Evolutionary conservation across 257 asterid genomes (phyloP), one percentile per base, ranked within the genome.

Genomic region (Scutellaria minor): DNA sequence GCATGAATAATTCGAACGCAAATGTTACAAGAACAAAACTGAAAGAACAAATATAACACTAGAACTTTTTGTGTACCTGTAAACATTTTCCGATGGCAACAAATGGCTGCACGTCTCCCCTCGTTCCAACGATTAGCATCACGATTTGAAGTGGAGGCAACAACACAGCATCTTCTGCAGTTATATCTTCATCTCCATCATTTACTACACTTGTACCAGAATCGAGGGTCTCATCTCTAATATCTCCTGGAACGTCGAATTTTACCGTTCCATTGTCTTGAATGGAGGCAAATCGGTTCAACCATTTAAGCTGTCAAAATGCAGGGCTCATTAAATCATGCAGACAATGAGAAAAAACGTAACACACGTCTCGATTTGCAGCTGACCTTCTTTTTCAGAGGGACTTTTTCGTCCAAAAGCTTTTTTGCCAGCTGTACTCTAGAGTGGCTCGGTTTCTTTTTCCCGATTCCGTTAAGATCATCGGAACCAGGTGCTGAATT

Each of bases 71-170:
- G 46, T 45, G 44, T 71, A 92, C 96, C 92, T 92, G 96, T 75
- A 92, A 80, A 62, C 86, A 81, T 79, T 90, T 90, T 48, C 98
- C 98, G 55, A 90, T 92, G 53, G 96, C 96, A 65, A 89, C 77
- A 84, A 92, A 89, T 35, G 98, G 98, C 72, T 92, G 96, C 45
- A 92, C 98, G 70, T 92, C 98, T 69, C 96, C 98, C 69, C 98
- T 81, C 20, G 98, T 89, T 69, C 98, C 98, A 64, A 92, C 98
- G 56, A 92, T 92, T 73, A 92, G 89, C 90, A 92, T 85, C 77
- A 88, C 94, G 66, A 89, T 92, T 76, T 92, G 92, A 77, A 92
- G 81, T 5, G 96, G 96, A 57, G 86, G 96, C 74, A 88, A 62
- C 37, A 76, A 80, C 35, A 15, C 70, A 68, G 74, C 73, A 61